phyloP scores from a whole-genome alignment of 306 rosid genomes.

The Pachyrhizus erosus region DNA sequence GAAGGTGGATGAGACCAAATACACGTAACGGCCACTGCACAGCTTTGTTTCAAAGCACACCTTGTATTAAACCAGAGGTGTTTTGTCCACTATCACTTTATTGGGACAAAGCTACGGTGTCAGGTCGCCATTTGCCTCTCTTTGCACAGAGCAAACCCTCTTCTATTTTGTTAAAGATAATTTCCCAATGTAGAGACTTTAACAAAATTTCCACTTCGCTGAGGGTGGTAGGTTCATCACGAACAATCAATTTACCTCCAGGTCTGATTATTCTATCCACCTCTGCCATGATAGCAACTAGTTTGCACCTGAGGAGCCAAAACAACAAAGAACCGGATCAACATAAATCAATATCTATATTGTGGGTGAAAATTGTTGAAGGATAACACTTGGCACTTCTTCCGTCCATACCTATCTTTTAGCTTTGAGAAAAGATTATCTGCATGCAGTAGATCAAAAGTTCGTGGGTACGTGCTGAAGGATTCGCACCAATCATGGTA shows the following conservation, averaged over 20 bases:
- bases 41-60: slow-evolving; percentile 27
- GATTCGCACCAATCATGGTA: slow-evolving; percentile 99
- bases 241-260: slow-evolving; percentile 75
- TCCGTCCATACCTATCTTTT: slow-evolving; percentile 65
- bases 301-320: slow-evolving; percentile 73
- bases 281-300: slow-evolving; percentile 78
- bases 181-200: slow-evolving; percentile 91
- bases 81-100: slow-evolving; percentile 18
- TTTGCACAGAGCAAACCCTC: slow-evolving; percentile 82
- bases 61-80: slow-evolving; percentile 30
- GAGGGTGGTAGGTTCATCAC: slow-evolving; percentile 72
- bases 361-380: slow-evolving; percentile 14
- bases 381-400: slow-evolving; percentile 9
- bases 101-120: slow-evolving; percentile 55
- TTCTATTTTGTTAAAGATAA: slow-evolving; percentile 65
- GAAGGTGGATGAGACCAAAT: slow-evolving; percentile 4
- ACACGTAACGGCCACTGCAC: slow-evolving; percentile 32
- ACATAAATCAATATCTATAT: slow-evolving; percentile 1
- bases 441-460: slow-evolving; percentile 88
- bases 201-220: slow-evolving; percentile 74
- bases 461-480: slow-evolving; percentile 89
- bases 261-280: slow-evolving; percentile 89
- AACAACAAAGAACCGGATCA: slow-evolving; percentile 20
- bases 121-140: slow-evolving; percentile 86
- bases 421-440: slow-evolving; percentile 86